Conservation (phyloP, 768 basidiomycete species). For the Serendipita vermifera region DNA sequence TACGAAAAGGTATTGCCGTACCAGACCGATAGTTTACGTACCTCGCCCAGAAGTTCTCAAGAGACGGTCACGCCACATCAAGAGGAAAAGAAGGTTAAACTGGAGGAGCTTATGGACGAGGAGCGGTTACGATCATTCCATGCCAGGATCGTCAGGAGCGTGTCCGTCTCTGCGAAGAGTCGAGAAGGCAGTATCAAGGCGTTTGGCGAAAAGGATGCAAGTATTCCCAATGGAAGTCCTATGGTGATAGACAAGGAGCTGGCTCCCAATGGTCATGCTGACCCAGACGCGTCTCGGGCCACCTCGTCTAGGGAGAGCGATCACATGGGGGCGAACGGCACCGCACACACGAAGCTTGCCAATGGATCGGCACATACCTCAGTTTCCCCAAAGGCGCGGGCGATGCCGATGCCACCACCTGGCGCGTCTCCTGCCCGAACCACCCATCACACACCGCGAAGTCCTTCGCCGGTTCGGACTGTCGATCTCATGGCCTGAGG, state of each 20-base stretch:
- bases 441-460: background rate
- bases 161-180: background rate
- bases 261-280: background rate
- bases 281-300: background rate
- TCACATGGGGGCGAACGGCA: background rate
- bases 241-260: too few species aligned
- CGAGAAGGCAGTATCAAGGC: constrained; percentile 9
- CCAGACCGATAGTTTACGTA: constrained; percentile 12
- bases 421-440: too few species aligned
- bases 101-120: constrained; percentile 24
- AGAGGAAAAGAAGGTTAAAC: constrained; percentile 22
- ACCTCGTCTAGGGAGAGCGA: background rate
- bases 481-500: constrained; percentile 3
- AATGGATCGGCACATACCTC: background rate
- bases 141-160: constrained; percentile 6
- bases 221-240: too few species aligned
- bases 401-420: too few species aligned
- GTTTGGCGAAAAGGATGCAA: too few species aligned
- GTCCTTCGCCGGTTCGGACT: background rate
- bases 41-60: constrained; percentile 40
- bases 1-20: constrained; percentile 56
- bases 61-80: constrained; percentile 36
- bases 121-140: background rate
- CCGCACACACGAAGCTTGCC: background rate
- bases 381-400: too few species aligned